Evolutionary conservation across 257 asterid genomes (phyloP).

Genomic region (Scutellaria galericulata): DNA sequence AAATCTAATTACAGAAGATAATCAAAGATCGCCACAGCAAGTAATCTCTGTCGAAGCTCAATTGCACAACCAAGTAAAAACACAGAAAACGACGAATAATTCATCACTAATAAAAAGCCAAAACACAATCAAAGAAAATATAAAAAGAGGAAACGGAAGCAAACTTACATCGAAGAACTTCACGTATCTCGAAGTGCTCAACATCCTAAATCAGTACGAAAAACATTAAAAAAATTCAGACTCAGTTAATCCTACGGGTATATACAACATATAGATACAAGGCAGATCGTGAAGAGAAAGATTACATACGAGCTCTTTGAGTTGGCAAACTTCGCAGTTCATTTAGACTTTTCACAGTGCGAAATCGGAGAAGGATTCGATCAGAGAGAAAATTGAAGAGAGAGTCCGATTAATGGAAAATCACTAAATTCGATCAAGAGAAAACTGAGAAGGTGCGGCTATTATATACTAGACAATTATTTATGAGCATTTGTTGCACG

Average conservation of each 20-base stretch:
- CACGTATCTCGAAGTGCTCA: slow-evolving; percentile 91
- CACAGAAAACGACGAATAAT: slow-evolving; percentile 17
- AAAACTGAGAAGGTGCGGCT: too few relatives aligned
- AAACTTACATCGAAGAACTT: slow-evolving; percentile 89
- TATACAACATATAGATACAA: not conserved
- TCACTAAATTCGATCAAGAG: too few relatives aligned
- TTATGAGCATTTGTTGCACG: too few relatives aligned
- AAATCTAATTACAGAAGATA: not conserved
- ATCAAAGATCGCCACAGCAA: not conserved
- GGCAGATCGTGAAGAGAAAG: not conserved
- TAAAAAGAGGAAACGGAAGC: not conserved
- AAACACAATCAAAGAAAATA: not conserved
- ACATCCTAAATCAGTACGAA: slow-evolving; percentile 62
- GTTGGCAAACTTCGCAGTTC: slow-evolving; percentile 91
- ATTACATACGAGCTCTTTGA: slow-evolving; percentile 83
- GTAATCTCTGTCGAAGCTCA: slow-evolving; percentile 18
- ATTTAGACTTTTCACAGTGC: slow-evolving; percentile 39
- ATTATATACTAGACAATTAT: too few relatives aligned
- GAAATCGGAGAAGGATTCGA: slow-evolving; percentile 33
- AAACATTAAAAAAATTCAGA: slow-evolving; percentile 9
- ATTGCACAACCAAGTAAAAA: slow-evolving; percentile 23
- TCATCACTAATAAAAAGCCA: not conserved
- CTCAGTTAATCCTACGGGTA: not conserved
- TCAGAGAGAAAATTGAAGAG: slow-evolving; percentile 1
- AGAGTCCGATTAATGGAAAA: too few relatives aligned